phyloP scores from a whole-genome alignment of 257 asterid genomes.

The Nicotiana benthamiana region DNA sequence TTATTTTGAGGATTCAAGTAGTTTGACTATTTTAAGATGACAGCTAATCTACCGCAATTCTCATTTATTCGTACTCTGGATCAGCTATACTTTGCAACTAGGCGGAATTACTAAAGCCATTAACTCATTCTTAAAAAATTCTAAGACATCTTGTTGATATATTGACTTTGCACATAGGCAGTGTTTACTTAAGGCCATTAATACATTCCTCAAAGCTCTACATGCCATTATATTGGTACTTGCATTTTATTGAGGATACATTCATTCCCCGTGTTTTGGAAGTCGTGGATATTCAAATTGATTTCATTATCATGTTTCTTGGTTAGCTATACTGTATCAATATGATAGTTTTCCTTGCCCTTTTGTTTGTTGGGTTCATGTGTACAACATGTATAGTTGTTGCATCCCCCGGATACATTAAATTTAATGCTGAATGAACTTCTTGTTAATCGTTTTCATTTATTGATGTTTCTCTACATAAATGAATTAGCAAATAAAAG shows the following conservation, averaged over 20 bases:
- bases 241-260: not conserved
- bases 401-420: not conserved
- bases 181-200: not conserved
- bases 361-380: not conserved
- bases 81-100: not conserved
- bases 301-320: not conserved
- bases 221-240: not conserved
- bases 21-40: not conserved
- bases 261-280: not conserved
- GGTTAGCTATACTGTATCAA: not conserved
- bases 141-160: not conserved
- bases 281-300: not conserved
- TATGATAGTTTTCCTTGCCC: not conserved
- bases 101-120: not conserved
- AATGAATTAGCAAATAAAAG: not conserved
- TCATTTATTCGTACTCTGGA: not conserved
- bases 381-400: not conserved
- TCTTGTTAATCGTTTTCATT: not conserved
- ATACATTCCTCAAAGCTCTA: not conserved
- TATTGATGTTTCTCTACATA: constrained; percentile 3
- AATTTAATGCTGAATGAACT: not conserved
- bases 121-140: not conserved
- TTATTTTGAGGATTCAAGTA: not conserved
- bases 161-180: not conserved
- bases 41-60: not conserved